These are phyloP conservation scores for Toxoplasma gondii DNA, from an alignment of 169 alveolate genomes.

Conservation along the genomic window DNA sequence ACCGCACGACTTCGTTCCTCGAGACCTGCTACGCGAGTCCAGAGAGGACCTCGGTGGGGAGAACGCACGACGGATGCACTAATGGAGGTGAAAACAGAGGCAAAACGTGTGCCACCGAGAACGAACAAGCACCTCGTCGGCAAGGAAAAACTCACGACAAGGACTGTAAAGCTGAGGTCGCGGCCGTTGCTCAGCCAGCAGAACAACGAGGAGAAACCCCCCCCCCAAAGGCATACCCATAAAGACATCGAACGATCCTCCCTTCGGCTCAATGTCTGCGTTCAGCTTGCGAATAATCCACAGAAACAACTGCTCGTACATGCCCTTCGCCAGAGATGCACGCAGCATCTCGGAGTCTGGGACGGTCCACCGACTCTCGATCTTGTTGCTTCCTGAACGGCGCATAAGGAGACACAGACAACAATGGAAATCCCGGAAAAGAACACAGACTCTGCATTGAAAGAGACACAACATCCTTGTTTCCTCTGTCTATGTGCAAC, in stretches of 20 bases:
- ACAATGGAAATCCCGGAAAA: neutral
- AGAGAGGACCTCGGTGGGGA: too few species aligned
- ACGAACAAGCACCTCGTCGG: too few species aligned
- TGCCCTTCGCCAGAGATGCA: slow-evolving; percentile 93
- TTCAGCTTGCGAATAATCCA: slow-evolving; percentile 95
- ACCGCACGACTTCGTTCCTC: too few species aligned
- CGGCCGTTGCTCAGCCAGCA: too few species aligned
- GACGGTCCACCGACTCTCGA: slow-evolving; percentile 87
- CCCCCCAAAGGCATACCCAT: slow-evolving; percentile 86
- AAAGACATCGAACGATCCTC: slow-evolving; percentile 80
- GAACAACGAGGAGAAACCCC: too few species aligned
- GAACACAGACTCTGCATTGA: neutral
- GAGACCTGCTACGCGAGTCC: too few species aligned
- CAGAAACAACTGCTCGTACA: slow-evolving; percentile 95
- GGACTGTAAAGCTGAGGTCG: too few species aligned
- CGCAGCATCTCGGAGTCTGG: slow-evolving; percentile 87
- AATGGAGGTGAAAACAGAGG: too few species aligned
- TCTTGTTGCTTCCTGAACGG: slow-evolving; percentile 81
- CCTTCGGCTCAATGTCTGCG: slow-evolving; percentile 88
- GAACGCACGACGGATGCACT: too few species aligned
- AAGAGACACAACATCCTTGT: neutral
- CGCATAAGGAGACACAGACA: neutral
- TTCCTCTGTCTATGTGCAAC: neutral
- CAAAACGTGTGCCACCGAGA: too few species aligned
- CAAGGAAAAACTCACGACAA: too few species aligned